Evolutionary conservation across 306 rosid genomes (phyloP), one percentile per base, ranked within the genome.

Genomic region (Ormosia semicastrata): DNA sequence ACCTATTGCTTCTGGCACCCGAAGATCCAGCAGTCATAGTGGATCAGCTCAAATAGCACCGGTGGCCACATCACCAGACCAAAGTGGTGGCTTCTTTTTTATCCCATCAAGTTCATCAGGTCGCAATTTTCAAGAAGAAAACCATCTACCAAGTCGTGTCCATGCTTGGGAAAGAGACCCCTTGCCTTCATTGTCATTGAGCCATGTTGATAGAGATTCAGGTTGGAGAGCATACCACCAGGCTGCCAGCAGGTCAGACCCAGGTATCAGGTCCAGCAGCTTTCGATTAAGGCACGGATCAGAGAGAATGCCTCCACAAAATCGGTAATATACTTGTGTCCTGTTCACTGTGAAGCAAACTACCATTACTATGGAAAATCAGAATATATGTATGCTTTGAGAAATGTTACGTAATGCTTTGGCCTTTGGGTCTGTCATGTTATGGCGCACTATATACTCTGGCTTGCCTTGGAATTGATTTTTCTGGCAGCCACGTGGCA

Each of bases 121-220:
- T 43, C 94, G 89, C 52, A 92, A 68, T 83, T 93, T 87, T 82
- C 98, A 88, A 81, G 97, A 92, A 44, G 99, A 93, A 75, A 89
- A 77, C 58, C 90, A 87, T 29, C 53, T 92, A 49, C 77, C 91
- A 3, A 84, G 82, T 82, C 92, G 87, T 34, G 88, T 80, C 69
- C 93, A 88, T 47, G 70, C 89, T 3, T 92, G 99, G 99, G 98
- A 96, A 67, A 85, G 98, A 88, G 98, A 94, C 32, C 93, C 88
- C 77, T 73, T 89, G 76, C 89, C 97, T 12, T 78, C 93, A 2
- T 86, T 88, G 68, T 84, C 95, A 0, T 71, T 84, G 82, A 78
- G 70, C 85, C 98, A 87, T 83, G 75, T 78, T 5, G 98, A 93
- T 73, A 87, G 98, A 87, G 99, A 93, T 71, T 70, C 88, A 24